phyloP scores from a whole-genome alignment of 352 stramenopile genomes.

The Peronosclerospora sorghi region DNA sequence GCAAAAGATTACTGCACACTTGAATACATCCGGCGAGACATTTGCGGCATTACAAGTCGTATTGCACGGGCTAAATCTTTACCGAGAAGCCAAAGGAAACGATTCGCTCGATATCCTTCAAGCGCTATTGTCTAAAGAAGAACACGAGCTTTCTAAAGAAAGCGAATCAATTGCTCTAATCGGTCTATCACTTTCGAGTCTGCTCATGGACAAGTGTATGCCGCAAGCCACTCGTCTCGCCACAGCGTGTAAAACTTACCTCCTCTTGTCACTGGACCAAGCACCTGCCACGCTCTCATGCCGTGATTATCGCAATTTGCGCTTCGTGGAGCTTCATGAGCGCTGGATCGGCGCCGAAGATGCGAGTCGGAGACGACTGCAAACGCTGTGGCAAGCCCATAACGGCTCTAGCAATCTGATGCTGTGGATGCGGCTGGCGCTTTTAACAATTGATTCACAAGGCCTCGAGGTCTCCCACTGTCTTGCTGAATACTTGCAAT shows the following conservation, averaged over 20 bases:
- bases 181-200: slow-evolving; percentile 27
- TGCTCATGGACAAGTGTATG: slow-evolving; percentile 9
- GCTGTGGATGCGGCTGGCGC: too few relatives aligned
- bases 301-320: slow-evolving; percentile 18
- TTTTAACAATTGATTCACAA: slow-evolving; percentile 32
- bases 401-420: slow-evolving; percentile 14
- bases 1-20: slow-evolving; percentile 12
- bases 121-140: slow-evolving; percentile 10
- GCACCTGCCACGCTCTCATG: slow-evolving; percentile 10
- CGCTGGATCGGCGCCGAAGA: slow-evolving; percentile 14
- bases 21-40: slow-evolving; percentile 3
- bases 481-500: slow-evolving; percentile 17
- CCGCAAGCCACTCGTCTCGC: slow-evolving; percentile 9
- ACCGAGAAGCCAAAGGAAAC: slow-evolving; percentile 12
- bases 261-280: slow-evolving; percentile 18
- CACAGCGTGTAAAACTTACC: slow-evolving; percentile 19
- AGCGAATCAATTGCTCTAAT: slow-evolving; percentile 18
- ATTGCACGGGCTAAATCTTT: slow-evolving; percentile 20
- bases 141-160: slow-evolving; percentile 7
- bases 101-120: slow-evolving; percentile 20
- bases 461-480: too few relatives aligned
- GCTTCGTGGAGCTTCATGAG: slow-evolving; percentile 32
- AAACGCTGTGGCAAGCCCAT: slow-evolving; percentile 15
- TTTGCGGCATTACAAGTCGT: slow-evolving; percentile 12
- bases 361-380: slow-evolving; percentile 17